phyloP scores from a whole-genome alignment of 768 basidiomycete genomes.

The Boletus edulis region DNA sequence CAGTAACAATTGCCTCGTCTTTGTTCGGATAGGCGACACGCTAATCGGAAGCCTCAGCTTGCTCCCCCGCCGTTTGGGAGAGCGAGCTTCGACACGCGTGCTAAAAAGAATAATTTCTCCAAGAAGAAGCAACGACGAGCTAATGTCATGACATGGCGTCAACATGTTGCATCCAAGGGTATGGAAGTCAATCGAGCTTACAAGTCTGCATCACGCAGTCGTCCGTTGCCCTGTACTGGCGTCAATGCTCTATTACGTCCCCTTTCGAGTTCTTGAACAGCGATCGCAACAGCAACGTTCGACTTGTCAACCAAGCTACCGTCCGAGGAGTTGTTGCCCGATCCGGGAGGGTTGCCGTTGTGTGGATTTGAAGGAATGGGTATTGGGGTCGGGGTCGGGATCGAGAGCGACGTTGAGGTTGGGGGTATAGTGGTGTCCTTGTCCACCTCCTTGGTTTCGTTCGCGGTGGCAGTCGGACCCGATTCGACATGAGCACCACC shows the following conservation, averaged over 20 bases:
- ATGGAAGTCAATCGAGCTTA: slow-evolving; percentile 24
- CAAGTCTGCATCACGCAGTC: slow-evolving; percentile 40
- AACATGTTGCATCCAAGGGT: not conserved
- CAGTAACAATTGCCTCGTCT: slow-evolving; percentile 53
- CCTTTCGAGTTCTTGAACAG: slow-evolving; percentile 38
- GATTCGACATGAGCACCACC: not conserved
- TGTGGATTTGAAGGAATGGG: not conserved
- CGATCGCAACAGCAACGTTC: slow-evolving; percentile 31
- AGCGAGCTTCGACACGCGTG: slow-evolving; percentile 52
- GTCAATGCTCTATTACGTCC: slow-evolving; percentile 55
- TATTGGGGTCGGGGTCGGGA: slow-evolving; percentile 10
- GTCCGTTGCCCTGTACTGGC: slow-evolving; percentile 51
- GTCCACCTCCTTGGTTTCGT: slow-evolving; percentile 6
- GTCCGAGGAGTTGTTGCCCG: slow-evolving; percentile 48
- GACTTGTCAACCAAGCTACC: slow-evolving; percentile 42
- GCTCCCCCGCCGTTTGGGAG: slow-evolving; percentile 55
- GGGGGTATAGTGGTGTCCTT: slow-evolving; percentile 7
- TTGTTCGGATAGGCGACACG: slow-evolving; percentile 46
- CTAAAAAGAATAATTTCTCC: slow-evolving; percentile 51
- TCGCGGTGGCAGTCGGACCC: not conserved
- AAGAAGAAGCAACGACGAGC: slow-evolving; percentile 38
- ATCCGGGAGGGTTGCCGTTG: slow-evolving; percentile 25
- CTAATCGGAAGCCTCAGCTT: slow-evolving; percentile 50
- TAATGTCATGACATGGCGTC: slow-evolving; percentile 10
- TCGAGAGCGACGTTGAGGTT: not conserved